Percentiles rank a stretch among this genome's conserved stretches.
Conservation (phyloP, 1,139 yeast species). For the Zygosaccharomyces sapae region DNA sequence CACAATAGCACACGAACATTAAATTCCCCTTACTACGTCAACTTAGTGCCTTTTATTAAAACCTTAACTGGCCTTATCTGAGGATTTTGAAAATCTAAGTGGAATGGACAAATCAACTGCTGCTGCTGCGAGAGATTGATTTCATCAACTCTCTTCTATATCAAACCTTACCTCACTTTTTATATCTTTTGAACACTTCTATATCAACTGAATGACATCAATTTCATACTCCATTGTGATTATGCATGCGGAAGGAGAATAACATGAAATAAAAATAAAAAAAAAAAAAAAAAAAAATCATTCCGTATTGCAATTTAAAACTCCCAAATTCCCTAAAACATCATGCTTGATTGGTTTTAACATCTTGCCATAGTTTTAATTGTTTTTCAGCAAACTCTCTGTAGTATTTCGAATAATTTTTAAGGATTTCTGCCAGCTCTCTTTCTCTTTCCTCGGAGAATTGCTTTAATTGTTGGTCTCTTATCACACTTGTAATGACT, state of each 20-base stretch:
- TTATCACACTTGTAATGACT: constrained; percentile 33
- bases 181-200: neutral
- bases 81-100: constrained; percentile 23
- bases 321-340: neutral
- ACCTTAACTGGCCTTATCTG: constrained; percentile 68
- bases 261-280: neutral
- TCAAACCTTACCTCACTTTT: neutral
- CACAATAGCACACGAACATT: constrained; percentile 66
- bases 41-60: constrained; percentile 65
- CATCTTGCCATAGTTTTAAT: constrained; percentile 38
- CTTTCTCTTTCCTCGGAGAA: constrained; percentile 31
- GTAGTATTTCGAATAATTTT: constrained; percentile 32
- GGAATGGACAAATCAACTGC: constrained; percentile 32
- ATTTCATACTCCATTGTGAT: neutral
- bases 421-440: constrained; percentile 27
- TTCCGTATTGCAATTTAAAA: neutral
- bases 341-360: constrained; percentile 24
- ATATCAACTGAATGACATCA: neutral
- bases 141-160: too few species aligned
- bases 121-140: too few species aligned
- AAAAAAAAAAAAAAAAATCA: neutral
- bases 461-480: constrained; percentile 28
- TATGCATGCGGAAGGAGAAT: neutral
- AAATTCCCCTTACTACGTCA: constrained; percentile 70
- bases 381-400: constrained; percentile 35